Evolutionary conservation across 306 rosid species (phyloP).

Genomic region (Prunus campanulata): DNA sequence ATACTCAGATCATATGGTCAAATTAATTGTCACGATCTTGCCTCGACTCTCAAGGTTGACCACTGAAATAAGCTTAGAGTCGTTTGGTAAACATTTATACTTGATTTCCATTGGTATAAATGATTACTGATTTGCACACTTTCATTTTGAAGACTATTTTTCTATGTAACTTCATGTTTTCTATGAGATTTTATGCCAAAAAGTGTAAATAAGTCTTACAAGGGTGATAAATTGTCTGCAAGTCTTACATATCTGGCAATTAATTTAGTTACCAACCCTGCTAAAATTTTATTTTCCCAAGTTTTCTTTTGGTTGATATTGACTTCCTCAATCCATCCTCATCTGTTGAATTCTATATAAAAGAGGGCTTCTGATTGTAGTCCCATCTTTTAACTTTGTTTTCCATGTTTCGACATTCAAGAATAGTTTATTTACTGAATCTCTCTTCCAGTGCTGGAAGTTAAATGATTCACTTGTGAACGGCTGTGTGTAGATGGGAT

Average conservation of each 20-base stretch:
- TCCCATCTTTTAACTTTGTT: not conserved
- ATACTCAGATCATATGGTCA: not conserved
- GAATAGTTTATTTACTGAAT: not conserved
- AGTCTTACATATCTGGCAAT: not conserved
- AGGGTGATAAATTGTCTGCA: not conserved
- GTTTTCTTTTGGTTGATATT: not conserved
- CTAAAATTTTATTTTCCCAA: not conserved
- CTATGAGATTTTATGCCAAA: not conserved
- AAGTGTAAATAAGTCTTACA: not conserved
- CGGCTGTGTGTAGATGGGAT: slow-evolving; percentile 59
- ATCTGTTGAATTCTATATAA: not conserved
- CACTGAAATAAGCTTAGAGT: slow-evolving; percentile 5
- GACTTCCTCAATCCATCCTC: not conserved
- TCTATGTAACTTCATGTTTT: not conserved
- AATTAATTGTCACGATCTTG: not conserved
- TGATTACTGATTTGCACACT: not conserved
- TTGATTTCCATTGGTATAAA: not conserved
- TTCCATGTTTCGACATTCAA: not conserved
- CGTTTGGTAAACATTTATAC: not conserved
- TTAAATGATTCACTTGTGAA: slow-evolving; percentile 20
- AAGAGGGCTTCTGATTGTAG: not conserved
- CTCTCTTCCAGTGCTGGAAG: not conserved
- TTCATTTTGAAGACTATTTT: not conserved
- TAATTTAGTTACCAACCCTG: not conserved
- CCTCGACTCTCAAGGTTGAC: not conserved